These are phyloP conservation scores for Lippia alba DNA, from an alignment of 305 asterid genomes.

Conservation along the genomic window DNA sequence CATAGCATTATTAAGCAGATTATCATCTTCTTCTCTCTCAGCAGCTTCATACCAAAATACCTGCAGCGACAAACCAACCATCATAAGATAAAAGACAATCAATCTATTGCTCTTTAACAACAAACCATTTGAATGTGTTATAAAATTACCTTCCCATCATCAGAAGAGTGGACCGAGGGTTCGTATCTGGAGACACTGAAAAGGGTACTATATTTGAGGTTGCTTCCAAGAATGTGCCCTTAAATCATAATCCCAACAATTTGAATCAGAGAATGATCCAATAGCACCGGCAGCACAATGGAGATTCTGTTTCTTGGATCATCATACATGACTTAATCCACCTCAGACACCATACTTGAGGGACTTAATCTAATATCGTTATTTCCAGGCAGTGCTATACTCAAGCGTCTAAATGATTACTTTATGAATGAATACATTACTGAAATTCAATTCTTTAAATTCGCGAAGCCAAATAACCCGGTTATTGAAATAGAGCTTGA, in stretches of 20 bases:
- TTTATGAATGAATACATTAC: too few species aligned
- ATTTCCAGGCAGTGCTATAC: too few species aligned
- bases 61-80: conserved; percentile 43
- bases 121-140: not conserved
- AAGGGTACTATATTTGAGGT: conserved; percentile 83
- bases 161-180: conserved; percentile 91
- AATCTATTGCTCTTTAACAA: not conserved
- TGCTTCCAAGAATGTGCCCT: conserved; percentile 86
- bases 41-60: conserved; percentile 58
- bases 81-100: not conserved
- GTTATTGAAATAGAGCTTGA: too few species aligned
- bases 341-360: too few species aligned
- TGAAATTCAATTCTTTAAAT: too few species aligned
- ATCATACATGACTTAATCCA: conserved; percentile 52
- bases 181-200: conserved; percentile 84
- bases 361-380: too few species aligned
- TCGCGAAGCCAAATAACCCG: too few species aligned
- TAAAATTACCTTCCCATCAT: conserved; percentile 84
- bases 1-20: too few species aligned
- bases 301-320: conserved; percentile 93
- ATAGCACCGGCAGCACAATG: conserved; percentile 69
- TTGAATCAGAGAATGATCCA: conserved; percentile 83
- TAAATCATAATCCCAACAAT: conserved; percentile 83
- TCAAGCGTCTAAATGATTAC: too few species aligned
- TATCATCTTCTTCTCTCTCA: too few species aligned